Conservation (phyloP, 2,329 filamentous ascomycete genomes). For the Chrysoporthe austroafricana region DNA sequence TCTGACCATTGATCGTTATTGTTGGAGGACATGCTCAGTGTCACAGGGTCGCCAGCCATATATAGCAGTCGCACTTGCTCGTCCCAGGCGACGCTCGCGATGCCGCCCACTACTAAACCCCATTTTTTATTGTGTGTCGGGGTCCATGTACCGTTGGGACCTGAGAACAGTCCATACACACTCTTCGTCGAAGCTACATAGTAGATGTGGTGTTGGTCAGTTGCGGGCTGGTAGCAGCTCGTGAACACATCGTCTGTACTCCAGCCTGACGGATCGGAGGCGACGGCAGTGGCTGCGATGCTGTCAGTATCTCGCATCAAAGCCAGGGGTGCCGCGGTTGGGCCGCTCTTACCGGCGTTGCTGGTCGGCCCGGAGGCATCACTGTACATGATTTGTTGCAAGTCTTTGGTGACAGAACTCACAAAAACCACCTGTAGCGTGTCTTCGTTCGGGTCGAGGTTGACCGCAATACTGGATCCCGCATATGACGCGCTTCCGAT, state of each 20-base stretch:
- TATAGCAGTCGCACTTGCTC: slow-evolving; percentile 10
- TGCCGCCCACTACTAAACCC: not conserved
- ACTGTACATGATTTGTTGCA: not conserved
- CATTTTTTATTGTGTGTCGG: not conserved
- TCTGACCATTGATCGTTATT: slow-evolving; percentile 2
- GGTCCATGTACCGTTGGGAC: not conserved
- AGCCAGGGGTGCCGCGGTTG: not conserved
- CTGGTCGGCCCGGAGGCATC: not conserved
- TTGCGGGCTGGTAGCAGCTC: not conserved
- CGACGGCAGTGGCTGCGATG: slow-evolving; percentile 1
- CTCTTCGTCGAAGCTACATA: not conserved
- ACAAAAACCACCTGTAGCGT: not conserved
- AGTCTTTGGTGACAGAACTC: not conserved
- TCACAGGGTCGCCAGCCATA: not conserved
- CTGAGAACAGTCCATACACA: not conserved
- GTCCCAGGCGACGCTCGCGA: slow-evolving; percentile 7
- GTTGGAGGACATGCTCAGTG: slow-evolving; percentile 8
- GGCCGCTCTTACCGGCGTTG: not conserved
- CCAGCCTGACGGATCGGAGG: not conserved
- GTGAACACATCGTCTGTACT: not conserved
- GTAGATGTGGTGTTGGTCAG: not conserved
- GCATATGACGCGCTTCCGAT: not conserved
- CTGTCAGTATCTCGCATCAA: not conserved
- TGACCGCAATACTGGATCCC: not conserved
- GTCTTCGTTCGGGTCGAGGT: not conserved